Conservation (phyloP, 2,329 filamentous ascomycete species). For the Beauveria scarabaeidicola region DNA sequence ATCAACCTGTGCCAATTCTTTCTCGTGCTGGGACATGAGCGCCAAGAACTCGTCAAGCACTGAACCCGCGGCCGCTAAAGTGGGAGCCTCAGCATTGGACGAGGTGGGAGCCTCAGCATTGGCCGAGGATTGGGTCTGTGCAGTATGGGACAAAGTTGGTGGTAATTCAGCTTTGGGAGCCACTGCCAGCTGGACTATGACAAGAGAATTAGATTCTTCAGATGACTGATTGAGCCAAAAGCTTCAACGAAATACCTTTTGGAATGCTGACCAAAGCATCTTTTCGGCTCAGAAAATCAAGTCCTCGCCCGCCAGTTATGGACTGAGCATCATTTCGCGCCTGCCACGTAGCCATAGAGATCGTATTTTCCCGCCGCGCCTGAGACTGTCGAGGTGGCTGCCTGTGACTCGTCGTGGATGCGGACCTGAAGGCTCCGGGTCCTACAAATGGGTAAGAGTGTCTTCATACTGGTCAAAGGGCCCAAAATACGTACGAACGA, state of each 20-base stretch:
- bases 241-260: background rate
- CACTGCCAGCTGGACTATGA: background rate
- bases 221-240: background rate
- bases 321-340: background rate
- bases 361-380: background rate
- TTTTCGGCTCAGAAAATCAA: conserved; percentile 5
- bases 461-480: too few relatives aligned
- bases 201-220: background rate
- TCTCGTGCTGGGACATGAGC: background rate
- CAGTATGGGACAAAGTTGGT: background rate
- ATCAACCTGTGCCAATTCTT: background rate
- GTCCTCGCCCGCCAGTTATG: background rate
- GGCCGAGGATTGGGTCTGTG: background rate
- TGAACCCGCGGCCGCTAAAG: background rate
- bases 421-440: background rate
- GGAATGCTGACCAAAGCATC: background rate
- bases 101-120: background rate
- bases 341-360: background rate
- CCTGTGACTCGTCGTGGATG: background rate
- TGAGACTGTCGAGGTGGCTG: background rate
- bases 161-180: background rate
- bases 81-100: background rate
- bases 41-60: background rate
- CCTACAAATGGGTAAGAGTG: background rate
- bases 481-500: background rate